A percentile compares a stretch with the other conserved stretches of the same genome.
Evolutionary conservation across 345 rosid genomes (phyloP).

Genomic region (Bretschneidera sinensis): DNA sequence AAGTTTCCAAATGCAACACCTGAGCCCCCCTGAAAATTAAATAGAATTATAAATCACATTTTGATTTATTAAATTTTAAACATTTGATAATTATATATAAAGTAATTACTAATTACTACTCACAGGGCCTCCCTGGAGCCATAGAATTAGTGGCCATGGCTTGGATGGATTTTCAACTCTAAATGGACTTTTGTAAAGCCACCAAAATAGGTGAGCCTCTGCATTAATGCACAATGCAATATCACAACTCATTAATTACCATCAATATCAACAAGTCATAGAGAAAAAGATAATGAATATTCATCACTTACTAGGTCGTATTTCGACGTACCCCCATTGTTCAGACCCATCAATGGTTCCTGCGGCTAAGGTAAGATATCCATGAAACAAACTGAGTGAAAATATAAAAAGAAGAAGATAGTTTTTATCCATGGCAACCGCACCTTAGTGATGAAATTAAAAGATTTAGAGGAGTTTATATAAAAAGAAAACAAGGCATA

Average conservation of each 20-base stretch:
- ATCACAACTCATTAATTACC: no score
- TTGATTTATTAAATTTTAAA: no score
- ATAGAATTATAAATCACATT: no score
- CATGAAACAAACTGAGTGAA: neutral
- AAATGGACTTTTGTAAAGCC: constrained; percentile 37
- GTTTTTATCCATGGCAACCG: no score
- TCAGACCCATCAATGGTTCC: constrained; percentile 37
- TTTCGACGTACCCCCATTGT: constrained; percentile 42
- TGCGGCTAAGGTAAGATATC: constrained; percentile 1
- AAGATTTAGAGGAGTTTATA: no score
- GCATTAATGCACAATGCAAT: neutral
- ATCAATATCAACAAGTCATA: no score
- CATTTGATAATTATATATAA: no score
- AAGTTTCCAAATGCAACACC: constrained; percentile 41
- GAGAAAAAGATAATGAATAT: no score
- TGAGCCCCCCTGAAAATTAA: constrained; percentile 32
- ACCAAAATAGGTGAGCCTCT: constrained; percentile 44
- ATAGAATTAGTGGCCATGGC: constrained; percentile 39
- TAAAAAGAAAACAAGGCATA: no score
- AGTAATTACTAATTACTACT: no score
- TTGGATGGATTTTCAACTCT: constrained; percentile 31
- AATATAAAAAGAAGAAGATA: constrained; percentile 4
- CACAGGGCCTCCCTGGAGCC: constrained; percentile 47
- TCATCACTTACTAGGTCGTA: constrained; percentile 33
- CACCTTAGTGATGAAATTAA: no score